These are phyloP conservation scores for Linum trigynum DNA, from an alignment of 345 rosid genomes.

Conservation along the genomic window DNA sequence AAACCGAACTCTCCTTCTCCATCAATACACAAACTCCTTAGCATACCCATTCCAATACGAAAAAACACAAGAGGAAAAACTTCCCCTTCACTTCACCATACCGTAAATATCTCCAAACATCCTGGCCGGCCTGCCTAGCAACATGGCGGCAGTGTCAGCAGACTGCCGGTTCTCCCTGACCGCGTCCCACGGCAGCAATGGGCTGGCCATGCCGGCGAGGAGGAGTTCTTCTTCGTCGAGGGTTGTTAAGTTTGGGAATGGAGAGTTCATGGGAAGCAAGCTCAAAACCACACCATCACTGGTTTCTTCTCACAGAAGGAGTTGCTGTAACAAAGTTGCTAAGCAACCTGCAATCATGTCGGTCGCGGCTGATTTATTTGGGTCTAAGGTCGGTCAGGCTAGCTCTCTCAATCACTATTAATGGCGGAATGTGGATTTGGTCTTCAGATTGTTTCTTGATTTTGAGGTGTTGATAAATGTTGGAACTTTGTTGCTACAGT, in stretches of 20 bases:
- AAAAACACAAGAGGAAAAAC: no score
- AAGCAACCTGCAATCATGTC: constrained; percentile 40
- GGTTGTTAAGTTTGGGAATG: constrained; percentile 33
- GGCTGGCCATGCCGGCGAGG: constrained; percentile 18
- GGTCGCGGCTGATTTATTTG: constrained; percentile 34
- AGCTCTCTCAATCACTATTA: not conserved
- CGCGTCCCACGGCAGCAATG: constrained; percentile 19
- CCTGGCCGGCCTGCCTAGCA: not conserved
- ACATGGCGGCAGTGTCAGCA: constrained; percentile 48
- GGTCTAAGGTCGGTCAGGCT: constrained; percentile 34
- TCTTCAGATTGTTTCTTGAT: not conserved
- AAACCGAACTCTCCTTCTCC: constrained; percentile 7
- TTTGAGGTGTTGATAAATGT: no score
- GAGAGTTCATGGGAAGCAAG: constrained; percentile 72
- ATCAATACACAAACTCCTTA: no score
- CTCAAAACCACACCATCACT: constrained; percentile 22
- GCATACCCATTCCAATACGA: no score
- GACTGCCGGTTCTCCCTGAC: constrained; percentile 49
- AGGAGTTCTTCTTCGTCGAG: constrained; percentile 11
- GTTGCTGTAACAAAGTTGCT: constrained; percentile 4
- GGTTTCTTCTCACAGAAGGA: not conserved
- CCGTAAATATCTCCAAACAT: constrained; percentile 14
- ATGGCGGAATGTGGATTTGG: not conserved
- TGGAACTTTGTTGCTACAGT: constrained; percentile 27
- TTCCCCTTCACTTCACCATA: not conserved